Conservation (phyloP, 208 protist genomes). For the Willaertia magna region DNA sequence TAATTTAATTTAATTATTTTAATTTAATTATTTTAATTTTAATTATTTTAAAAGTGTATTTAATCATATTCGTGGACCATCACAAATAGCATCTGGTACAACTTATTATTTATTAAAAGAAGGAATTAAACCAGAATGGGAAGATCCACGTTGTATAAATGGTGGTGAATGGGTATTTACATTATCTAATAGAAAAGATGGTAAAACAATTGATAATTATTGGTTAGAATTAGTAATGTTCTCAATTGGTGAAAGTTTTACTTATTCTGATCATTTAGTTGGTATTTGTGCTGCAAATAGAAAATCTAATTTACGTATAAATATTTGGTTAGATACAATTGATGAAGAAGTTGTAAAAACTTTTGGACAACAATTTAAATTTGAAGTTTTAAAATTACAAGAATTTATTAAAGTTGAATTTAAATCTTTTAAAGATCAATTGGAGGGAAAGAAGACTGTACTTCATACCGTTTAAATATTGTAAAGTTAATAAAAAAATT, state of each 20-base stretch:
- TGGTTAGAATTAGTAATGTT: background rate
- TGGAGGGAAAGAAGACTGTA: background rate
- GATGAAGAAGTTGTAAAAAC: background rate
- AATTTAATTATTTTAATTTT: too few species aligned
- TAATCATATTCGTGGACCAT: conserved; percentile 73
- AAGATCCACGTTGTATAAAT: conserved; percentile 68
- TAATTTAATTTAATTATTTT: background rate
- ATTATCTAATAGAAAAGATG: background rate
- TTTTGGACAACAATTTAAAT: background rate
- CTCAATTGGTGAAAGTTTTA: background rate
- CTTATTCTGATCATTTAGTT: background rate
- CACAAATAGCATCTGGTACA: conserved; percentile 46
- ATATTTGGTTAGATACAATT: background rate
- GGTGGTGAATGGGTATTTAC: conserved; percentile 36
- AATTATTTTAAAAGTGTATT: conserved; percentile 37
- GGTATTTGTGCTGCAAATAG: background rate
- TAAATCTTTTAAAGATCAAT: background rate
- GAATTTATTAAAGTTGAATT: background rate
- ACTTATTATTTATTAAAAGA: conserved; percentile 85
- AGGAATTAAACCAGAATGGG: conserved; percentile 86
- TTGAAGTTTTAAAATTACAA: background rate
- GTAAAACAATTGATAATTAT: background rate
- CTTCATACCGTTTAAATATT: background rate
- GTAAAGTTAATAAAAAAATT: too few species aligned
- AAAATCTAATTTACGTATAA: background rate